These are phyloP conservation scores for Aspergillus costaricaensis DNA, from an alignment of 2,329 filamentous ascomycete species.

Conservation along the genomic window DNA sequence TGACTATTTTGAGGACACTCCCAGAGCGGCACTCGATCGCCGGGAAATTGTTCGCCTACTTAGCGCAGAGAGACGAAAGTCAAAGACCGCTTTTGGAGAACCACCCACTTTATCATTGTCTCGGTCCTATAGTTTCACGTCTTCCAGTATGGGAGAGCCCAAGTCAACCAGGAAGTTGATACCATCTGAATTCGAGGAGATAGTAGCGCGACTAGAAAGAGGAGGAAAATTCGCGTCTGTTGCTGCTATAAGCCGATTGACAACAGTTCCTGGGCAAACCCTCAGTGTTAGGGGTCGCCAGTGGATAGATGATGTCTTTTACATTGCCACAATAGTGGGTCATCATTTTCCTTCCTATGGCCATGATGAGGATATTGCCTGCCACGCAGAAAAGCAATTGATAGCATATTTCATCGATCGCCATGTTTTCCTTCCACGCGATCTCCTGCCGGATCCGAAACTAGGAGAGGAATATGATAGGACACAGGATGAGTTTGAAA, in stretches of 20 bases:
- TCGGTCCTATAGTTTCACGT: constrained; percentile 4
- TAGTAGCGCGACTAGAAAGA: too few species aligned
- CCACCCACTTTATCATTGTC: constrained; percentile 8
- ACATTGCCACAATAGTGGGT: background rate
- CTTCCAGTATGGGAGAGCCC: background rate
- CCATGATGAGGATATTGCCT: constrained; percentile 9
- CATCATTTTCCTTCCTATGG: constrained; percentile 2
- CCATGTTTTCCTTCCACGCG: constrained; percentile 17
- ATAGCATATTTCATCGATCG: constrained; percentile 20
- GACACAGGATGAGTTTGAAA: too few species aligned
- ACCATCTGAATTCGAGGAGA: background rate
- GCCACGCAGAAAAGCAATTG: constrained; percentile 18
- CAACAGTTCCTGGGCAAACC: too few species aligned
- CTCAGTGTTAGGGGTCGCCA: constrained; percentile 4
- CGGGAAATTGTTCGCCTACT: constrained; percentile 4
- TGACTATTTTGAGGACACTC: too few species aligned
- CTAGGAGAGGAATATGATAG: background rate
- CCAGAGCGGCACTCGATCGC: too few species aligned
- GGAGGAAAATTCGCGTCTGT: too few species aligned
- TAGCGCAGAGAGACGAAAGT: constrained; percentile 3
- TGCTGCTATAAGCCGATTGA: too few species aligned
- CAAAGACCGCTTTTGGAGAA: constrained; percentile 11
- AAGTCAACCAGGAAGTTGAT: too few species aligned
- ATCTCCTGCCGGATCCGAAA: background rate
- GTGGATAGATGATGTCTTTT: constrained; percentile 15